These are phyloP conservation scores for Pseudomonodictys pantanalensis DNA, from an alignment of 495 filamentous ascomycete species.

Conservation along the genomic window DNA sequence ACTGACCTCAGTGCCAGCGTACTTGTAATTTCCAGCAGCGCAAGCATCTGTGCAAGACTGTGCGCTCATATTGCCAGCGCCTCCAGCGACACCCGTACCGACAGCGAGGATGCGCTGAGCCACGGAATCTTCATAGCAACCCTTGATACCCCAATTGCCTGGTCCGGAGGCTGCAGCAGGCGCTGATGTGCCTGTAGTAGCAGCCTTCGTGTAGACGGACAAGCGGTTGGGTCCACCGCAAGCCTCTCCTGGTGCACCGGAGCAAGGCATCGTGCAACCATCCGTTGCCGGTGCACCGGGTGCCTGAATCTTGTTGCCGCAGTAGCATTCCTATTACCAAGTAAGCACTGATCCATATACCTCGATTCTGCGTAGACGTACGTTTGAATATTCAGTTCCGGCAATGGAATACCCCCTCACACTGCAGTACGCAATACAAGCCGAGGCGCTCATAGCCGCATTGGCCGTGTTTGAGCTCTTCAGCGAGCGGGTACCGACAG, in stretches of 20 bases:
- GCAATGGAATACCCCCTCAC: conserved; percentile 3
- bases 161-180: background rate
- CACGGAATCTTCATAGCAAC: conserved; percentile 6
- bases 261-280: conserved; percentile 18
- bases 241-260: conserved; percentile 8
- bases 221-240: conserved; percentile 14
- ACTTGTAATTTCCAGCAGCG: conserved; percentile 1
- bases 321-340: background rate
- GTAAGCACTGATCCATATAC: background rate
- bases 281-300: background rate
- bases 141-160: background rate
- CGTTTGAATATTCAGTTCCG: conserved; percentile 12
- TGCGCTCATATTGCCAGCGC: background rate
- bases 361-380: background rate
- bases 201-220: conserved; percentile 7
- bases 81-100: conserved; percentile 3
- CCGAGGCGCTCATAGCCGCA: background rate
- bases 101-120: conserved; percentile 5
- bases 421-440: conserved; percentile 4
- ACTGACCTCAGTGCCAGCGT: conserved; percentile 23
- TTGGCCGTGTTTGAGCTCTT: background rate
- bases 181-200: background rate
- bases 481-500: background rate
- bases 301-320: background rate
- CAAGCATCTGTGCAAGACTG: conserved; percentile 4